Base-by-base conservation (phyloP, 1,284 basidiomycete species). In the Gomphus sp. region DNA sequence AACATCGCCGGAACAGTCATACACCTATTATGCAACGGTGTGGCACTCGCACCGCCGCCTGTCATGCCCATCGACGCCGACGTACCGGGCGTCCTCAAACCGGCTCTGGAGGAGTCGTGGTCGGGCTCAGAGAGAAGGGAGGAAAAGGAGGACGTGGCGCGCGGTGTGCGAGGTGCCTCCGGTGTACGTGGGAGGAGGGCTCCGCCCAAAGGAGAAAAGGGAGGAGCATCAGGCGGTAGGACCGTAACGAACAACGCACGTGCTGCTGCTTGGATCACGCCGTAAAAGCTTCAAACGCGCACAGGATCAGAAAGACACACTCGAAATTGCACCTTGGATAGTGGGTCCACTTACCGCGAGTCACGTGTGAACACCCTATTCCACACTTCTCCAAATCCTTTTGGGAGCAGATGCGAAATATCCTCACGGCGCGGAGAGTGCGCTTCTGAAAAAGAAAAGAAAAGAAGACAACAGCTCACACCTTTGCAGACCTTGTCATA, bases 331-430 rank as follows among this genome's bases (percentile, higher is more conserved):
- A 3, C 2, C 6, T 37, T 8, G 36, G 2, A 8, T 2, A 37
- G 43, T 8, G 55, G 37, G 47, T 37, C 11, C n/a, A 63, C 73
- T 28, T 64, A 79, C 78, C 66, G 66, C 0, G 68, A 64, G n/a
- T 87, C 79, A 64, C 82, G 82, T 18, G 87, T 85, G 66, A 81
- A 91, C 4, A 91, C 72, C 8, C 84, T 74, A 34, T 89, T 68
- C 51, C 81, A 73, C 14, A 83, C 72, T 67, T 91, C 89, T 0
- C 78, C 84, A 61, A 87, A 89, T 14, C 67, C 70, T 0, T 68
- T 62, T 0, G 89, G 89, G 71, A 83, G 78, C 16, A 87, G 69
- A 33, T 75, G 76, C 0, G 86, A 86, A 54, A 85, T 79, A 37
- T 84, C 84, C 31, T 83, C 85, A 28, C 73, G 72, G 0, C 52